These are phyloP conservation scores for Blepharisma japonicum DNA, from an alignment of 73 alveolate species.

Conservation along the genomic window DNA sequence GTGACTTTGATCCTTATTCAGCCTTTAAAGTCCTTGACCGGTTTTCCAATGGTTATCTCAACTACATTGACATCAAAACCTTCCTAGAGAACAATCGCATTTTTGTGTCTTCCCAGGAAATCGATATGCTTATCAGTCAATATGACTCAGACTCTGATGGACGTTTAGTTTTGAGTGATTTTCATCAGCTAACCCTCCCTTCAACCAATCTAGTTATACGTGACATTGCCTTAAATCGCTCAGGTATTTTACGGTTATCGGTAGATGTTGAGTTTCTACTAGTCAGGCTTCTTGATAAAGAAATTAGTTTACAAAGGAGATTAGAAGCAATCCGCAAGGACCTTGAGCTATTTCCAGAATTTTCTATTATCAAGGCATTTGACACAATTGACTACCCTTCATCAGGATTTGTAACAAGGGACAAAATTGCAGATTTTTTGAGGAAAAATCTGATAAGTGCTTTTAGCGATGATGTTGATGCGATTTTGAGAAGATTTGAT, in stretches of 20 bases:
- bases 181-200: background rate
- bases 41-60: constrained; percentile 32
- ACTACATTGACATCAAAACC: constrained; percentile 27
- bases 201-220: constrained; percentile 27
- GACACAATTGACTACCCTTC: constrained; percentile 39
- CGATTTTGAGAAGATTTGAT: constrained; percentile 51
- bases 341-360: constrained; percentile 44
- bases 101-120: constrained; percentile 23
- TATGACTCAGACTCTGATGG: constrained; percentile 34
- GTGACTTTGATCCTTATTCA: constrained; percentile 66
- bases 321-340: constrained; percentile 43
- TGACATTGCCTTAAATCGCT: constrained; percentile 34
- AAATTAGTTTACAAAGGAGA: constrained; percentile 39
- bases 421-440: constrained; percentile 40
- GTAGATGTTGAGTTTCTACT: constrained; percentile 47
- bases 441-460: constrained; percentile 33
- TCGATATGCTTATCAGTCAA: constrained; percentile 10
- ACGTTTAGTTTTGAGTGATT: constrained; percentile 31
- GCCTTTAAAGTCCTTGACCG: constrained; percentile 65
- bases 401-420: constrained; percentile 34
- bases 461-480: constrained; percentile 37
- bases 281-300: constrained; percentile 50
- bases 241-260: constrained; percentile 12
- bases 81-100: constrained; percentile 38
- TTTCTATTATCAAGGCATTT: constrained; percentile 46